These are phyloP conservation scores for Botrytis cinerea DNA, from an alignment of 2,329 filamentous ascomycete genomes.

Conservation along the genomic window DNA sequence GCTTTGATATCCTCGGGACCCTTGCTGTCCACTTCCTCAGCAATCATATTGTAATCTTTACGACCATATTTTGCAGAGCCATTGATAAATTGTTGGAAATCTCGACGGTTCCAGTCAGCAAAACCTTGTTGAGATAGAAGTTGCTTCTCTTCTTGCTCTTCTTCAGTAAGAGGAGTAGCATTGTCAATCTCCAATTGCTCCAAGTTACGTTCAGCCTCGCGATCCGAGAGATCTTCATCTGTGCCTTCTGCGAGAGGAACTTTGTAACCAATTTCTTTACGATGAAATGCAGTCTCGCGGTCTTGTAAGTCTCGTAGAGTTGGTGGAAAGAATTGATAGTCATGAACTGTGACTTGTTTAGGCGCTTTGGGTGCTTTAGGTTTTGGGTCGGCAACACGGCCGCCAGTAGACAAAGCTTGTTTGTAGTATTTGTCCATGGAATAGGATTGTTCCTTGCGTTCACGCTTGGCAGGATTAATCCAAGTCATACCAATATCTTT, in stretches of 20 bases:
- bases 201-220: slow-evolving; percentile 81
- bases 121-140: slow-evolving; percentile 82
- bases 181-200: slow-evolving; percentile 94
- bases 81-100: slow-evolving; percentile 98
- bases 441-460: slow-evolving; percentile 96
- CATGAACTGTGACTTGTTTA: slow-evolving; percentile 87
- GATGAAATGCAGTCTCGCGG: slow-evolving; percentile 91
- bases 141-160: slow-evolving; percentile 85
- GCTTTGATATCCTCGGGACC: slow-evolving; percentile 79
- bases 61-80: slow-evolving; percentile 92
- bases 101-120: slow-evolving; percentile 90
- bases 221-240: slow-evolving; percentile 81
- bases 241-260: slow-evolving; percentile 85
- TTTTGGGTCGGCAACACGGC: slow-evolving; percentile 78
- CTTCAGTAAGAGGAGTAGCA: slow-evolving; percentile 82
- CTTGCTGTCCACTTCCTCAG: slow-evolving; percentile 90
- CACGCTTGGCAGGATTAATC: slow-evolving; percentile 98
- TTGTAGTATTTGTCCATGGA: slow-evolving; percentile 99
- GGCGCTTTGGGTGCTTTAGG: slow-evolving; percentile 94
- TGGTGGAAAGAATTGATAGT: slow-evolving; percentile 95
- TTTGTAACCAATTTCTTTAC: slow-evolving; percentile 96
- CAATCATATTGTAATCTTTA: slow-evolving; percentile 79
- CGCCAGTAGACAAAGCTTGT: slow-evolving; percentile 79
- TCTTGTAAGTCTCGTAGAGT: slow-evolving; percentile 87
- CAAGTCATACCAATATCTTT: slow-evolving; percentile 91